phyloP scores from a whole-genome alignment of 208 protist species.

The Jaenimonas drosophilae region DNA sequence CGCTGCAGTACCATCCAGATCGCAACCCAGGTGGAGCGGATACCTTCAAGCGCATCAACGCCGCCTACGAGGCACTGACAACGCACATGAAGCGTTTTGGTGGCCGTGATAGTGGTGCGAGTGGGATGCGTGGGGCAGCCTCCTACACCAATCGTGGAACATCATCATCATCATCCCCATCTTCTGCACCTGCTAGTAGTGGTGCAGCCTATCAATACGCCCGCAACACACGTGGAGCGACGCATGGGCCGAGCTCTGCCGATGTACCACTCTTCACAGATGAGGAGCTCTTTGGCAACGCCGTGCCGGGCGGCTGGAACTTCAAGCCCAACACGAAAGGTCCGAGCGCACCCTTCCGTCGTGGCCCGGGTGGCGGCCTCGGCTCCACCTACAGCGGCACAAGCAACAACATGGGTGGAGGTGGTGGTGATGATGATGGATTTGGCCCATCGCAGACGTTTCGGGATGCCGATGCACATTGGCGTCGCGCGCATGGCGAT shows the following conservation, averaged over 20 bases:
- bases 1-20: slow-evolving; percentile 91
- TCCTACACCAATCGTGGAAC: too few relatives aligned
- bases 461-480: slow-evolving; percentile 22
- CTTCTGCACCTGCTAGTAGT: slow-evolving; percentile 2
- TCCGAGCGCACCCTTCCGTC: neutral
- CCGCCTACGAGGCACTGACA: slow-evolving; percentile 94
- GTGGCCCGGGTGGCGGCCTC: slow-evolving; percentile 2
- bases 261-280: slow-evolving; percentile 33
- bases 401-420: too few relatives aligned
- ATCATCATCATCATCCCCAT: too few relatives aligned
- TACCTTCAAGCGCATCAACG: slow-evolving; percentile 80
- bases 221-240: slow-evolving; percentile 4
- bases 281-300: slow-evolving; percentile 46
- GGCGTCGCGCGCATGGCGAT: slow-evolving; percentile 41
- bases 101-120: slow-evolving; percentile 7
- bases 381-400: slow-evolving; percentile 4
- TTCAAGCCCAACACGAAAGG: slow-evolving; percentile 3
- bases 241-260: neutral
- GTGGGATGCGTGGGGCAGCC: too few relatives aligned
- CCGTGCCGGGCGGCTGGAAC: slow-evolving; percentile 24
- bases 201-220: slow-evolving; percentile 14
- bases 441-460: too few relatives aligned
- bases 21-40: slow-evolving; percentile 75
- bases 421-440: too few relatives aligned
- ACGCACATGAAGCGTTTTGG: slow-evolving; percentile 33